Base-by-base conservation (phyloP, 2,329 filamentous ascomycete genomes). In the Nemania bipapillata region DNA sequence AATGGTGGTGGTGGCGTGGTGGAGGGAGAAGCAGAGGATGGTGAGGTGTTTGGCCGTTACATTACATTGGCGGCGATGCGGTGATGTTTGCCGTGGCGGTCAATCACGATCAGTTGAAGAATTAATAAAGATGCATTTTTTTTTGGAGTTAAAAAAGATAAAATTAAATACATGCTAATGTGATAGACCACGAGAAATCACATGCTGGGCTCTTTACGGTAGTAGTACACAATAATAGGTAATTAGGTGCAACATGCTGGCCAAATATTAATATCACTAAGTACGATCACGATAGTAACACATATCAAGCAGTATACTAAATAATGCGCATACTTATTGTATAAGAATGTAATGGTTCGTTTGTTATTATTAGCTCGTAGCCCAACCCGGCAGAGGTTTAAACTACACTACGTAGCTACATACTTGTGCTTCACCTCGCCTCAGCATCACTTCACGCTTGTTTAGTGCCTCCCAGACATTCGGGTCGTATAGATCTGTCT, bases 391-490 rank as follows among this genome's bases (percentile, higher is more conserved):
- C 62, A 63, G 50, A 66, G 56, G 20, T 40, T 57, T 42, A 67
- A 42, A 61, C 55, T 45, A 47, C 50, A 4, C 42, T 22, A 47
- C 17, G 6, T 47, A 47, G 20, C n/a, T 45, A 45, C 12, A 17
- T 45, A 17, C 26, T 56, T 59, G 63, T 60, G 65, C 74, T 68
- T 66, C 56, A 62, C 55, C 73, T 72, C 72, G 70, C 73, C 68
- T 72, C 74, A 72, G 71, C 73, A 73, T 77, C 73, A 73, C 72
- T 73, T 76, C 72, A 76, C 77, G 77, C 77, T 77, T 78, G 75
- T 77, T 78, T 78, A 78, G 77, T 75, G 59, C 72, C 72, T 75
- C 72, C 75, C 77, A 77, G 72, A 75, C 71, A 62, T 71, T 75
- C 74, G 77, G 76, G 76, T 77, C 76, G 61, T 70, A 68, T 71